Evolutionary conservation across 768 basidiomycete genomes (phyloP).

Genomic region (Hortiboletus flavorubellus): DNA sequence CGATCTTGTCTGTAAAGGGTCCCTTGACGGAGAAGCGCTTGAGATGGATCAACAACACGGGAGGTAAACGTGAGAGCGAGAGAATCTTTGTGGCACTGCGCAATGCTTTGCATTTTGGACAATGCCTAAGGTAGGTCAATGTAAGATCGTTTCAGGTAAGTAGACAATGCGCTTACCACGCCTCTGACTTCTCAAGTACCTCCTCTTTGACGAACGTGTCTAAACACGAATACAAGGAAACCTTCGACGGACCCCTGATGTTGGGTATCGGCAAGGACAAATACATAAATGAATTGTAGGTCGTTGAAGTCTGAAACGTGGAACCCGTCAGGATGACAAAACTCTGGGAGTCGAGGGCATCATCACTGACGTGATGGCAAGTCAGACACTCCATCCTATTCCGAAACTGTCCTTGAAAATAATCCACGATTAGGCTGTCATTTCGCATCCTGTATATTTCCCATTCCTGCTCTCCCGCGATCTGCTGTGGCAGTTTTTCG

Average conservation of each 20-base stretch:
- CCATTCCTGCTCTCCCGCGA: slow-evolving; percentile 95
- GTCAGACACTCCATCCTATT: slow-evolving; percentile 87
- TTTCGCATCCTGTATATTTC: slow-evolving; percentile 83
- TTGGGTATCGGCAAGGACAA: slow-evolving; percentile 86
- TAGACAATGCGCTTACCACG: slow-evolving; percentile 60
- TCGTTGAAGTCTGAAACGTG: slow-evolving; percentile 80
- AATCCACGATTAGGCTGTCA: slow-evolving; percentile 93
- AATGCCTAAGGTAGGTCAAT: slow-evolving; percentile 62
- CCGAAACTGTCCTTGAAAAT: slow-evolving; percentile 96
- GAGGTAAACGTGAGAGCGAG: slow-evolving; percentile 88
- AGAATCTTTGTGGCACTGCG: slow-evolving; percentile 84
- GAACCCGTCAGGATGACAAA: slow-evolving; percentile 9
- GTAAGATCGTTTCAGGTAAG: neutral
- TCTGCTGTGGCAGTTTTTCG: slow-evolving; percentile 79
- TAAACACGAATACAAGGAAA: slow-evolving; percentile 76
- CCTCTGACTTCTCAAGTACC: slow-evolving; percentile 87
- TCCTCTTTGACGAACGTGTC: slow-evolving; percentile 90
- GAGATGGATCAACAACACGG: slow-evolving; percentile 86
- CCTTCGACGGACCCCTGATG: slow-evolving; percentile 50
- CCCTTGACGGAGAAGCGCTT: slow-evolving; percentile 92
- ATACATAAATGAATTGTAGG: slow-evolving; percentile 96
- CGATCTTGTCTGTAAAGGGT: slow-evolving; percentile 93
- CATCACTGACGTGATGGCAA: slow-evolving; percentile 70
- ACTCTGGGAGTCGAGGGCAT: neutral
- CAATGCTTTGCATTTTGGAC: slow-evolving; percentile 88